phyloP scores from a whole-genome alignment of 768 basidiomycete species.

The Leccinum boreale region DNA sequence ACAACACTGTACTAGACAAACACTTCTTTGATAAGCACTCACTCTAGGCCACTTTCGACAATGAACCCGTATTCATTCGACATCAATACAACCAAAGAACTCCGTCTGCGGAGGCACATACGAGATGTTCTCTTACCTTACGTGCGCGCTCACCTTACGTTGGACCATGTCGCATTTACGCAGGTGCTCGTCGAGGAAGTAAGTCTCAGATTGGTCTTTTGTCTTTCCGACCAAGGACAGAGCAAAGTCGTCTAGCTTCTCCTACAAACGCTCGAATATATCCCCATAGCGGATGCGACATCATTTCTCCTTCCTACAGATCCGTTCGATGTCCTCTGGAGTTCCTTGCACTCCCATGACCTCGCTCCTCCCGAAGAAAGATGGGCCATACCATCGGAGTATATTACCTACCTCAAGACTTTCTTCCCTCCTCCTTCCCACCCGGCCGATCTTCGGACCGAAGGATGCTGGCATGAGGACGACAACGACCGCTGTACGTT shows the following conservation, averaged over 20 bases:
- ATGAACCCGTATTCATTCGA: conserved; percentile 20
- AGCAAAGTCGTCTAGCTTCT: conserved; percentile 36
- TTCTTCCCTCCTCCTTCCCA: conserved; percentile 10
- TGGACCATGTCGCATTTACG: conserved; percentile 54
- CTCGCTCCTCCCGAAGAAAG: conserved; percentile 43
- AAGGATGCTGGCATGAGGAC: conserved; percentile 32
- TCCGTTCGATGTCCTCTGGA: conserved; percentile 46
- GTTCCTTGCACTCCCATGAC: conserved; percentile 31
- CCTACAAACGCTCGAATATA: conserved; percentile 35
- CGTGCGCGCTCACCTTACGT: conserved; percentile 48
- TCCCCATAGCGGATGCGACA: conserved; percentile 49
- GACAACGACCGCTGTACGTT: conserved; percentile 35
- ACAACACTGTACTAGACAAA: not conserved
- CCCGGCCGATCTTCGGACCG: conserved; percentile 32
- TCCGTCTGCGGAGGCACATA: conserved; percentile 42
- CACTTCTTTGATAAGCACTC: not conserved
- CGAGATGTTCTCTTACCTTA: conserved; percentile 54
- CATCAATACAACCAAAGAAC: conserved; percentile 17
- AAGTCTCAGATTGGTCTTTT: not conserved
- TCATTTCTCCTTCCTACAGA: conserved; percentile 53
- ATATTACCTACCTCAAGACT: conserved; percentile 18
- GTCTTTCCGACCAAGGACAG: not conserved
- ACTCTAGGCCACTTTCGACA: not conserved
- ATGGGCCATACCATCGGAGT: conserved; percentile 32
- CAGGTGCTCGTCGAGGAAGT: conserved; percentile 48